phyloP scores from a whole-genome alignment of 495 filamentous ascomycete species.

The Niebla homalea region DNA sequence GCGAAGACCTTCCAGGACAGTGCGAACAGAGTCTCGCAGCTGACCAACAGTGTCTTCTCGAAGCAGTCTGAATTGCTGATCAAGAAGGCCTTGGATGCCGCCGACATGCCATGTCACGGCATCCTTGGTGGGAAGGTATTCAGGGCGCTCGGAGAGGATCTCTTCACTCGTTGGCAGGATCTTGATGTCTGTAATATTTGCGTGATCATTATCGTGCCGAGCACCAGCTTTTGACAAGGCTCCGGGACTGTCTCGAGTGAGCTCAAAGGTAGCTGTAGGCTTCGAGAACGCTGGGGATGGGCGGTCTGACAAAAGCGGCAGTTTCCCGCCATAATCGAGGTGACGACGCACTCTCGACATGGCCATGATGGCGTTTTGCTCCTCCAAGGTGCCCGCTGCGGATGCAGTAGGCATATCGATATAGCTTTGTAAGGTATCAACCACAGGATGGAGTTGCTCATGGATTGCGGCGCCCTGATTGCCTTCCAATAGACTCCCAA shows the following conservation, averaged over 20 bases:
- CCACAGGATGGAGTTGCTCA: background rate
- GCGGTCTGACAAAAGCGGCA: background rate
- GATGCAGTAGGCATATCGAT: background rate
- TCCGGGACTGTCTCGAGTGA: constrained; percentile 4
- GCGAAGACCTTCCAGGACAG: constrained; percentile 22
- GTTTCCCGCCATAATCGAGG: constrained; percentile 2
- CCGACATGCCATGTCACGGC: constrained; percentile 37
- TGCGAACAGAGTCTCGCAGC: constrained; percentile 42
- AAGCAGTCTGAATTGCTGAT: constrained; percentile 56
- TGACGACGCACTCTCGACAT: constrained; percentile 2
- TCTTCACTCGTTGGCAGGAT: constrained; percentile 53
- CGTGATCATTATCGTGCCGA: constrained; percentile 56
- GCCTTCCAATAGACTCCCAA: constrained; percentile 2
- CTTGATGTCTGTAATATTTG: constrained; percentile 41
- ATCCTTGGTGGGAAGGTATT: constrained; percentile 48
- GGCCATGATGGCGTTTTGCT: constrained; percentile 2
- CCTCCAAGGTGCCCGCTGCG: background rate
- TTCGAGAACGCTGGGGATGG: background rate
- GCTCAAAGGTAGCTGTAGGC: constrained; percentile 1
- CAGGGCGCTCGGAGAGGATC: constrained; percentile 35
- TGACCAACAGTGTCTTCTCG: constrained; percentile 53
- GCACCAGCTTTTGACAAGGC: constrained; percentile 11
- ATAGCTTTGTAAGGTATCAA: constrained; percentile 3
- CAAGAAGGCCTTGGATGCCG: constrained; percentile 47
- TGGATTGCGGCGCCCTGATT: constrained; percentile 3